These are phyloP conservation scores for Ophiostoma populinum DNA, from an alignment of 2,329 filamentous ascomycete genomes.

Conservation along the genomic window DNA sequence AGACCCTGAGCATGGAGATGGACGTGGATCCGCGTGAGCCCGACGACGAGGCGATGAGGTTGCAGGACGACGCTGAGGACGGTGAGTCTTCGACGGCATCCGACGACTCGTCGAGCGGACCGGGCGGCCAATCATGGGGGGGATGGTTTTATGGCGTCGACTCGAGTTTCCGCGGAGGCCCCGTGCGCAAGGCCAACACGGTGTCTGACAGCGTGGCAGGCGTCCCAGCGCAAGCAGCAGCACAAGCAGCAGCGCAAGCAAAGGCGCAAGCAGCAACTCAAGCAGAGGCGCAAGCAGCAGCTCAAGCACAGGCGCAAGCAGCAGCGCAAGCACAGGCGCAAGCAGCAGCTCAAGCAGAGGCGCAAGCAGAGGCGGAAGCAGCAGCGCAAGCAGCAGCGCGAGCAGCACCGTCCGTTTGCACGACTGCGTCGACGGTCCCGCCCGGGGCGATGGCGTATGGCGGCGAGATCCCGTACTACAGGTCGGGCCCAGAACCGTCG, in stretches of 20 bases:
- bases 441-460: too few species aligned
- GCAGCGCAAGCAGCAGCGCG: neutral
- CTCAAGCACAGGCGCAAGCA: slow-evolving; percentile 4
- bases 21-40: too few species aligned
- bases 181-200: too few species aligned
- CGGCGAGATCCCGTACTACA: too few species aligned
- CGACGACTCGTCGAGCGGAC: too few species aligned
- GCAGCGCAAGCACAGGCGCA: neutral
- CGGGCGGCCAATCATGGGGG: neutral
- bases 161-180: too few species aligned
- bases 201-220: neutral
- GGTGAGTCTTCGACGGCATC: neutral
- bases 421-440: too few species aligned
- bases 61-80: neutral
- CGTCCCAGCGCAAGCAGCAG: neutral
- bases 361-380: neutral
- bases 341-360: neutral
- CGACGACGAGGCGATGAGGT: slow-evolving; percentile 1
- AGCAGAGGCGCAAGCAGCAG: slow-evolving; percentile 1
- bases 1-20: slow-evolving; percentile 3
- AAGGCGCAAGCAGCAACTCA: neutral
- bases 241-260: neutral
- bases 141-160: too few species aligned
- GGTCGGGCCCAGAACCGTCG: too few species aligned
- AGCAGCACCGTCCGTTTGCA: too few species aligned